A percentile compares a stretch with the other conserved stretches of the same genome.
phyloP scores from a whole-genome alignment of 2,329 filamentous ascomycete genomes.

The Cladosporium sp. region DNA sequence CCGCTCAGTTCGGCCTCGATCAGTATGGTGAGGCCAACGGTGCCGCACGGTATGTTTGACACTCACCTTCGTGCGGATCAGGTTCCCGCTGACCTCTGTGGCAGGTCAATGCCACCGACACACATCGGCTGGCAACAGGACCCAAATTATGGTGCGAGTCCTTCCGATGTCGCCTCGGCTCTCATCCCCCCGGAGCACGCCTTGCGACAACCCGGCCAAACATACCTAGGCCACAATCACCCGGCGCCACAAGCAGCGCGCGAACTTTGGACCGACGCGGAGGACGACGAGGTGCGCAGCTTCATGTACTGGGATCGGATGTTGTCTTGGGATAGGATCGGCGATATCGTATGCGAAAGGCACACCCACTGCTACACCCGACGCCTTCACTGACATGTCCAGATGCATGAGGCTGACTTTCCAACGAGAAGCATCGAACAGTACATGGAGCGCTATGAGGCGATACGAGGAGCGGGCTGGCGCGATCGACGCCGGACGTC shows the following conservation, averaged over 20 bases:
- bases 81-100: background rate
- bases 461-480: background rate
- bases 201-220: background rate
- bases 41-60: background rate
- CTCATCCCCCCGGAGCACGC: background rate
- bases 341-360: background rate
- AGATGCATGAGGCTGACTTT: background rate
- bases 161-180: background rate
- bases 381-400: background rate
- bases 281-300: background rate
- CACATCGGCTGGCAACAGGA: background rate
- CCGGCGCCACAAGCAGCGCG: background rate
- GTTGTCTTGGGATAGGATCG: background rate
- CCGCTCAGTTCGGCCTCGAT: background rate
- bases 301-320: background rate
- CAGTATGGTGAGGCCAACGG: background rate
- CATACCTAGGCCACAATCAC: background rate
- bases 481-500: background rate
- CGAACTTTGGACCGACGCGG: background rate
- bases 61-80: background rate
- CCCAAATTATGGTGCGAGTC: background rate
- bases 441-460: background rate
- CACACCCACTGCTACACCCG: background rate
- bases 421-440: background rate
- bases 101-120: background rate